Evolutionary conservation across 306 rosid species (phyloP).

Genomic region (Bauhinia variegata): DNA sequence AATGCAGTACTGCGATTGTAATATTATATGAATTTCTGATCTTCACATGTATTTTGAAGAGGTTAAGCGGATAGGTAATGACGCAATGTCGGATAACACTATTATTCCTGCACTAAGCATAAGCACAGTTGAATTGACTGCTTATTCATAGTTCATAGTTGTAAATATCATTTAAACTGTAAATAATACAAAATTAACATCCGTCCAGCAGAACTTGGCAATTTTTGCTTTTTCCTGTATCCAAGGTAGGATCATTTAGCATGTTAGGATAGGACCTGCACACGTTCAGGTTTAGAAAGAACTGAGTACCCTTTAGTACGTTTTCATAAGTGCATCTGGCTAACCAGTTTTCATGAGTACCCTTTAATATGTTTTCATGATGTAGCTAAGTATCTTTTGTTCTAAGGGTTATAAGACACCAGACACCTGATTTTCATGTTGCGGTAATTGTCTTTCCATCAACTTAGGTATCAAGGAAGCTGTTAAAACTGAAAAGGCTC

Average conservation of each 20-base stretch:
- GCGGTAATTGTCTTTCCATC: conserved; percentile 1
- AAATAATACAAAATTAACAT: not conserved
- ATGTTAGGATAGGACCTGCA: not conserved
- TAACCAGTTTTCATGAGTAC: not conserved
- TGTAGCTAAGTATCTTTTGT: not conserved
- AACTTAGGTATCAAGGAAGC: conserved; percentile 71
- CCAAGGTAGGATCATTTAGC: not conserved
- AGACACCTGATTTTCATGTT: not conserved
- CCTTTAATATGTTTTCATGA: not conserved
- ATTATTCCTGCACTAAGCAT: not conserved
- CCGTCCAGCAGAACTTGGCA: conserved; percentile 1
- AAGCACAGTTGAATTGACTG: not conserved
- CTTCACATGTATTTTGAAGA: not conserved
- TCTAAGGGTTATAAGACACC: too few species aligned
- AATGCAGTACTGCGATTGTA: not conserved
- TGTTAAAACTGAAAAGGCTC: conserved; percentile 87
- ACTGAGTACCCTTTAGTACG: not conserved
- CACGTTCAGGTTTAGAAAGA: conserved; percentile 2
- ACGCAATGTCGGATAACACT: not conserved
- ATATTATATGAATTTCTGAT: not conserved
- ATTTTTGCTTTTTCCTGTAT: conserved; percentile 2
- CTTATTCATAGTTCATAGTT: not conserved
- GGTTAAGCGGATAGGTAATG: not conserved
- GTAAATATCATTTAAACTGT: not conserved
- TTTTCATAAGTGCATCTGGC: conserved; percentile 6